phyloP scores from a whole-genome alignment of 768 basidiomycete genomes.

The Gymnopilus junonius region DNA sequence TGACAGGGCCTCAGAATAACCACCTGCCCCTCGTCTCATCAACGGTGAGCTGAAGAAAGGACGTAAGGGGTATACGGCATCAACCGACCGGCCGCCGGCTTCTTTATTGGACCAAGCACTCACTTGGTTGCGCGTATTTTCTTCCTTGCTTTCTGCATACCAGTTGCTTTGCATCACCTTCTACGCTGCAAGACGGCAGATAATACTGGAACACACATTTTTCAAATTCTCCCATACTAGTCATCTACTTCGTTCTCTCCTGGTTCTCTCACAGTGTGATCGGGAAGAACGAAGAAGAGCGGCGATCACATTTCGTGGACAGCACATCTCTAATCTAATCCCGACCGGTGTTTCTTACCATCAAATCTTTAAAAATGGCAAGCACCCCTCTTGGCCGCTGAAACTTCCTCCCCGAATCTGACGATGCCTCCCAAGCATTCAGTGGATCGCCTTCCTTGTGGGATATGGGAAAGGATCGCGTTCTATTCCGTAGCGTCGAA shows the following conservation, averaged over 20 bases:
- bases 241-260: neutral
- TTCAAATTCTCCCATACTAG: neutral
- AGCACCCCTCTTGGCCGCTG: constrained; percentile 3
- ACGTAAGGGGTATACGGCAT: constrained; percentile 3
- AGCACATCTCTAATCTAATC: constrained; percentile 11
- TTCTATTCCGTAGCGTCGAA: constrained; percentile 33
- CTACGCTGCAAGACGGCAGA: neutral
- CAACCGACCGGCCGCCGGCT: constrained; percentile 17
- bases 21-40: neutral
- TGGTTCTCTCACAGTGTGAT: constrained; percentile 9
- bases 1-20: neutral
- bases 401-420: constrained; percentile 13
- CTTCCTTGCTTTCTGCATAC: neutral
- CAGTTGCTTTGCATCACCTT: neutral
- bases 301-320: constrained; percentile 33
- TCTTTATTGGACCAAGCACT: neutral
- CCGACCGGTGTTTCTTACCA: constrained; percentile 18
- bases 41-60: neutral
- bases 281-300: constrained; percentile 22
- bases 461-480: constrained; percentile 47
- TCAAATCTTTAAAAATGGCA: constrained; percentile 21
- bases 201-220: neutral
- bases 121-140: neutral
- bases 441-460: constrained; percentile 25
- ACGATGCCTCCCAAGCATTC: constrained; percentile 18